Conservation (phyloP, 140 eudicot genomes). For the Cichorium intybus region DNA sequence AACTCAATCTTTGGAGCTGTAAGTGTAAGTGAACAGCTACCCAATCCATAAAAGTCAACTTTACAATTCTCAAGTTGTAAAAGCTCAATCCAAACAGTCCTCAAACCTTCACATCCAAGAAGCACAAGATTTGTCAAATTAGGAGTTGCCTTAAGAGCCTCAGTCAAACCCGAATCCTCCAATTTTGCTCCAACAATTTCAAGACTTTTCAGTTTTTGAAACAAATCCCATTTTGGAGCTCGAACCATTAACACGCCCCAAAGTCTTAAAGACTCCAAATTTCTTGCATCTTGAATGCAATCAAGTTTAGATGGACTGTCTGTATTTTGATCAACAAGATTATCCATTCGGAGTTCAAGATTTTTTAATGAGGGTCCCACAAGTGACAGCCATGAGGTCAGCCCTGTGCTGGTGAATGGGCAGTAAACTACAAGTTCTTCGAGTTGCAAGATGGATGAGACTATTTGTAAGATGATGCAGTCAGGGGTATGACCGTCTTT, state of each 20-base stretch:
- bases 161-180: slow-evolving; percentile 60
- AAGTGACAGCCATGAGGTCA: slow-evolving; percentile 55
- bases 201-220: slow-evolving; percentile 52
- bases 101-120: slow-evolving; percentile 82
- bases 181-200: slow-evolving; percentile 76
- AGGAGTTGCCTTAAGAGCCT: slow-evolving; percentile 66
- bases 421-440: slow-evolving; percentile 84
- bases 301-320: slow-evolving; percentile 61
- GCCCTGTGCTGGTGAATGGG: slow-evolving; percentile 62
- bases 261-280: slow-evolving; percentile 65
- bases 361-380: slow-evolving; percentile 46
- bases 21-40: slow-evolving; percentile 53
- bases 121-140: slow-evolving; percentile 54
- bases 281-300: slow-evolving; percentile 55
- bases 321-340: slow-evolving; percentile 38
- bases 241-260: slow-evolving; percentile 77
- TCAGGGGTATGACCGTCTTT: slow-evolving; percentile 51
- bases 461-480: slow-evolving; percentile 39
- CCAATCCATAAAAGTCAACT: slow-evolving; percentile 68
- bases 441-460: slow-evolving; percentile 46
- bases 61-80: slow-evolving; percentile 58
- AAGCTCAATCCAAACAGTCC: slow-evolving; percentile 54
- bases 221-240: slow-evolving; percentile 75
- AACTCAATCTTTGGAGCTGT: slow-evolving; percentile 58
- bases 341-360: slow-evolving; percentile 82